Evolutionary conservation across 441 rosid genomes (phyloP), one percentile per base, ranked within the genome.

Genomic region (Hura crepitans): DNA sequence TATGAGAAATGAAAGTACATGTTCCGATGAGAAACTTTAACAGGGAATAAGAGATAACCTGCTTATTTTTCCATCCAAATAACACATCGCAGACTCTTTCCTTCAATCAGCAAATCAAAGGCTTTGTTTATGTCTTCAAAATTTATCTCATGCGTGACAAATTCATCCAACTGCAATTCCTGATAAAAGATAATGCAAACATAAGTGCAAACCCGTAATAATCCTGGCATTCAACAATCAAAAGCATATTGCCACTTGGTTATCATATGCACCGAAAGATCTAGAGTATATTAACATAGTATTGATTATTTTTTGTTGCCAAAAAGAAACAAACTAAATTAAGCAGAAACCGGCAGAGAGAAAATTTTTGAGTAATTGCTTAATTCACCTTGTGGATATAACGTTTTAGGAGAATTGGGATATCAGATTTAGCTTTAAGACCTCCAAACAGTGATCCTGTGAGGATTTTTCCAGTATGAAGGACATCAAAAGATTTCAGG

Each of bases 381-480:
- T 2, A 58, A 49, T 27, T 80, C 50, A 85, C 90, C 88, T 86
- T 90, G 82, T 82, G 83, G 75, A 49, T 51, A 63, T 90, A 89
- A 10, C 83, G 90, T 68, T 87, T 85, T 0, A 93, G 37, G 74
- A 93, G 91, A 75, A 86, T 51, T 20, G 97, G 96, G 74, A 93
- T 80, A 65, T 90, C 91, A 12, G 90, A 76, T 81, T 90, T 93
- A 49, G 97, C 79, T 79, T 93, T 90, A 60, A 90, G 73, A 64
- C 98, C 90, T 74, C 97, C 98, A 75, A 86, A 89, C 81, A 93
- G 70, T 2, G 85, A 68, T 61, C 96, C 98, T 42, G 56, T 74
- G 22, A 93, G 72, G 75, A 59, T 82, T 82, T 85, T 90, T 63
- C 90, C 89, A 0, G 54, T 61, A 18, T 79, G 85, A 73, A 93